Percentiles rank a stretch among this genome's conserved stretches.
Conservation (phyloP, 2,329 filamentous ascomycete species). For the Scorias spongiosa region DNA sequence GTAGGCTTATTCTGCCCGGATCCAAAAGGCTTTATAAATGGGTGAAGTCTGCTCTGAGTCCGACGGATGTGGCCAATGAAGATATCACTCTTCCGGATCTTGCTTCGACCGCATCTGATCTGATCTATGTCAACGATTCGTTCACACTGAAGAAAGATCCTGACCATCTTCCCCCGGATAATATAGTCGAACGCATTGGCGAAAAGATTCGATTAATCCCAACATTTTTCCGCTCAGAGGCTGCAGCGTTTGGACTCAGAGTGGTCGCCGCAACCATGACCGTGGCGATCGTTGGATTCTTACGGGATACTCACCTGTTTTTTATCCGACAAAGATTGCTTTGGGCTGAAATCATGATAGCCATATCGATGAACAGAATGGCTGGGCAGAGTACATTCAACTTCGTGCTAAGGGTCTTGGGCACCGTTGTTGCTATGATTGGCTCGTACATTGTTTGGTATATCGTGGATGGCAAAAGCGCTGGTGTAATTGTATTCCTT, state of each 20-base stretch:
- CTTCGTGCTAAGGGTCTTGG: slow-evolving; percentile 46
- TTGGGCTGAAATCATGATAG: slow-evolving; percentile 62
- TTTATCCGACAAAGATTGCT: slow-evolving; percentile 57
- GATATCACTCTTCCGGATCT: slow-evolving; percentile 38
- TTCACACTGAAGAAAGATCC: slow-evolving; percentile 51
- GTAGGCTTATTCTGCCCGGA: slow-evolving; percentile 48
- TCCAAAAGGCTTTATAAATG: slow-evolving; percentile 50
- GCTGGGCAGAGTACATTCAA: slow-evolving; percentile 59
- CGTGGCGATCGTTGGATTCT: slow-evolving; percentile 50
- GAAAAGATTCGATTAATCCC: slow-evolving; percentile 44
- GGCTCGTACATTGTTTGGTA: slow-evolving; percentile 58
- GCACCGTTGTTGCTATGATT: slow-evolving; percentile 48
- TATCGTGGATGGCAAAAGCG: slow-evolving; percentile 47
- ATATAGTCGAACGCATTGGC: slow-evolving; percentile 44
- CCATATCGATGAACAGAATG: slow-evolving; percentile 55
- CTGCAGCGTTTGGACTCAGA: slow-evolving; percentile 56
- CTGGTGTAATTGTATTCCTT: slow-evolving; percentile 52
- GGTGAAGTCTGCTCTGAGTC: slow-evolving; percentile 40
- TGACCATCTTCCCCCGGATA: slow-evolving; percentile 54
- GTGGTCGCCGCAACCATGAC: slow-evolving; percentile 58
- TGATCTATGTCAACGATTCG: slow-evolving; percentile 50
- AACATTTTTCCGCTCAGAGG: slow-evolving; percentile 43
- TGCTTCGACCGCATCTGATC: slow-evolving; percentile 33
- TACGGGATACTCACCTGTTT: slow-evolving; percentile 47
- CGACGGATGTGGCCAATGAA: slow-evolving; percentile 30